Conservation (phyloP, 139 green algal species). For the Chlamydomonas schloesseri region DNA sequence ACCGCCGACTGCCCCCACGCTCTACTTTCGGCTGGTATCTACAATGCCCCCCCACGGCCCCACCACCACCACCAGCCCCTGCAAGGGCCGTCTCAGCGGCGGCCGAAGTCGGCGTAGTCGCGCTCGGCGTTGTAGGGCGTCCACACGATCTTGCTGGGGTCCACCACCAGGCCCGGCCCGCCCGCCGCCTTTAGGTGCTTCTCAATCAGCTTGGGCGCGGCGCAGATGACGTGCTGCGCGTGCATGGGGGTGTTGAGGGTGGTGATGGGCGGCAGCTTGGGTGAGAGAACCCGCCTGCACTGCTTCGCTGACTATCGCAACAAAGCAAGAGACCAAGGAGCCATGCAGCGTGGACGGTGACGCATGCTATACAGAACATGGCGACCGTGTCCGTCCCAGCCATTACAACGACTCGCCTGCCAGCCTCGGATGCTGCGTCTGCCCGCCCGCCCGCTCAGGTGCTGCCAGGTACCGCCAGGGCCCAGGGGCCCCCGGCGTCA, state of each 20-base stretch:
- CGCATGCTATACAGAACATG: too few relatives aligned
- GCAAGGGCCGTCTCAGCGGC: neutral
- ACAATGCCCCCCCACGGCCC: too few relatives aligned
- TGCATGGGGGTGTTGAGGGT: neutral
- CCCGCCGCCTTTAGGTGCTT: slow-evolving; percentile 83
- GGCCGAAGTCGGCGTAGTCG: slow-evolving; percentile 63
- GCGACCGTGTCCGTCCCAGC: too few relatives aligned
- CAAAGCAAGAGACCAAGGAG: too few relatives aligned
- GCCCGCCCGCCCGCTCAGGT: too few relatives aligned
- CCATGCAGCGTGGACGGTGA: too few relatives aligned
- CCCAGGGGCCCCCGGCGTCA: too few relatives aligned
- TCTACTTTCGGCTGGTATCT: neutral
- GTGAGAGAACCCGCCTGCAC: too few relatives aligned
- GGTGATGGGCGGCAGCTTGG: neutral
- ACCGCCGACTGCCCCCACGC: too few relatives aligned
- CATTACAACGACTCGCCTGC: too few relatives aligned
- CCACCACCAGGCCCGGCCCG: slow-evolving; percentile 70
- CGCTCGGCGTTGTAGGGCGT: slow-evolving; percentile 79
- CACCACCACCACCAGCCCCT: neutral
- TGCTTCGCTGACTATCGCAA: neutral
- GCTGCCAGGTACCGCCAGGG: too few relatives aligned
- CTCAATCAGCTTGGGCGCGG: slow-evolving; percentile 72
- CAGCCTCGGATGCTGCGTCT: too few relatives aligned
- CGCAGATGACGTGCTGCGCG: slow-evolving; percentile 75
- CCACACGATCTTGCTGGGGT: slow-evolving; percentile 90